Evolutionary conservation across 2,329 filamentous ascomycete species (phyloP), one percentile per base, ranked within the genome.

Genomic region (Phyllosticta ampelicida): DNA sequence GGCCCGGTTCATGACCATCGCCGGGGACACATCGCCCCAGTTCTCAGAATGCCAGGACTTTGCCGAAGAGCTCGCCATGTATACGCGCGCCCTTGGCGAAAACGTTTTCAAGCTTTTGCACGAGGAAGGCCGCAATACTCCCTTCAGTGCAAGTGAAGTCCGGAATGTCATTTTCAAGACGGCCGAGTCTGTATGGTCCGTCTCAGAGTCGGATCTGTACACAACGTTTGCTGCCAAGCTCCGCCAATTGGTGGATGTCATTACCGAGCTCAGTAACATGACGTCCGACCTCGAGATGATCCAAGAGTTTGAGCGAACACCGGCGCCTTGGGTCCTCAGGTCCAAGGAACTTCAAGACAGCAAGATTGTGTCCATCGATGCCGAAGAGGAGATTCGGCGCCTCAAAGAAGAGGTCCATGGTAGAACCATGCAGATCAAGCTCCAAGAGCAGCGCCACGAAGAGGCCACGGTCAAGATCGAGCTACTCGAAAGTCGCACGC

Each of bases 401-500:
- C 77, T 96, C 59, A 89, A 86, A 65, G 88, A 91, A 56, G 86
- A 92, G 63, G 82, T 94, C 63, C 84, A 86, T 63, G 89, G 92
- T 66, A 85, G 87, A 19, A 86, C 88, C 3, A 68, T 73, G 18
- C 70, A 75, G 59, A 69, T 80, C 48, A 72, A 70, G 59, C 66
- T 72, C 58, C 73, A 74, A 49, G 89, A 96, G 63, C 88, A 91
- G 69, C 85, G 86, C 36, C 82, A 95, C 55, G 90, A 95, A 70
- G 92, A 95, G 60, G 81, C 89, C 21, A 82, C 86, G n/a, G 86
- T 96, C 64, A 91, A 94, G 71, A 95, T 96, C 64, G 92, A 96
- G 72, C 89, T 94, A 48, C 83, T 97, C 44, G 89, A 95, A 71
- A 88, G 89, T 8, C 81, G 89, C 59, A 91, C 94, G 85, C 84